Evolutionary conservation across 257 asterid genomes (phyloP), one percentile per base, ranked within the genome.

Genomic region (Ajuga chamaepitys): DNA sequence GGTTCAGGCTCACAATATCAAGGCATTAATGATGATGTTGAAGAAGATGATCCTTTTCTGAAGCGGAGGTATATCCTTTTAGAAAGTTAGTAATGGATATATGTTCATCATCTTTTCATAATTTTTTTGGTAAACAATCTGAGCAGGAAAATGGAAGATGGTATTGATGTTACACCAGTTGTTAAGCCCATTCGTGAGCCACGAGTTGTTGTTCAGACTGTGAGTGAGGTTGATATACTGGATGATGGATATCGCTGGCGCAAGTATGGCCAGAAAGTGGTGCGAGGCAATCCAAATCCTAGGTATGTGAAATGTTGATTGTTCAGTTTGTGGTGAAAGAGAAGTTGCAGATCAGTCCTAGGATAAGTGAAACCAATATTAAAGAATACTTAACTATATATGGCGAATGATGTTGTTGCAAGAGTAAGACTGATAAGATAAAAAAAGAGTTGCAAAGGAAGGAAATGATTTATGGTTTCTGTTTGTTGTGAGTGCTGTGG

Each of bases 181-280:
- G 89, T 93, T 55, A 87, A 86, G 85, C 96, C 97, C 63, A 87
- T 89, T 46, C 94, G 96, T 10, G 97, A 93, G 67, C 96, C 99
- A 35, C 85, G 97, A 25, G 96, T 93, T 22, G 97, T 93, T 60
- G 99, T 93, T 70, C 99, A 93, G 78, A 93, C 99, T 54, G 78
- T 89, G 74, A 93, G 97, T 57, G 99, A 93, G 89, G 95, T 93
- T 70, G 97, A 93, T 83, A 84, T 89, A 78, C 74, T 89, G 75
- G 99, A 93, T 69, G 99, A 89, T 76, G 99, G 97, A 28, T 93
- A 93, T 72, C 80, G 95, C 56, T 93, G 99, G 99, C 96, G 99
- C 58, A 93, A 93, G 77, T 93, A 93, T 34, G 99, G 99, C 55
- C 99, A 93, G 81, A 93, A 93, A 74, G 96, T 93, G 38, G 99